Evolutionary conservation across 2,329 filamentous ascomycete genomes (phyloP), one percentile per base, ranked within the genome.

Genomic region (Fusarium drepaniforme): DNA sequence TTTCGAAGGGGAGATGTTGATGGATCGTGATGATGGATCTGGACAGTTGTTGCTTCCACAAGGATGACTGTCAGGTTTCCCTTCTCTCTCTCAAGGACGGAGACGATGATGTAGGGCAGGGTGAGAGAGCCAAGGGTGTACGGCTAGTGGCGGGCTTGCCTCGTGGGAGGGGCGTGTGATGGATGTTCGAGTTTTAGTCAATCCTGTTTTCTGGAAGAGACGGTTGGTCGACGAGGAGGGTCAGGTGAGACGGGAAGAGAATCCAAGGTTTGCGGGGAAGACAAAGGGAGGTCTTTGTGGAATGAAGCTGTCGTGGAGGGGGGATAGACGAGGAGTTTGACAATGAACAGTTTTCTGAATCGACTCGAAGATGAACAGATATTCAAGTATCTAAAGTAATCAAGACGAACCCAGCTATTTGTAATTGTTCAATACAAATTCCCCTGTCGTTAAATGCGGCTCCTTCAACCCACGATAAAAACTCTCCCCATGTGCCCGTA

Each of bases 71-170:
- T 6, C 63, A 53, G 42, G 44, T 30, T 75, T 49, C 37, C 44
- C 13, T 3, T 3, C 40, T 12, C 42, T 53, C 65, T 46, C 51
- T 61, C 61, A 38, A 66, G 63, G 57, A 75, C 42, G 59, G 63
- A 46, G 70, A 46, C 18, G 40, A 70, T 74, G 72, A 74, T 77
- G 75, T 71, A 77, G 73, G 75, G 73, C 70, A 72, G 67, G 57
- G 46, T 51, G 57, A n/a, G 25, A n/a, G 25, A 33, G 30, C 56
- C 66, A 64, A 72, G 75, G 70, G 71, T 68, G 66, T 74, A 77
- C 75, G 75, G 75, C 66, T 77, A 77, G 66, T 57, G 75, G 73
- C 75, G 75, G 71, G 71, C 75, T 70, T 68, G 53, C 46, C 64
- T 75, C 65, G 72, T 70, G 66, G 66, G 66, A 66, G 69, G 72